phyloP scores from a whole-genome alignment of 441 rosid species.

The Manihot esculenta region DNA sequence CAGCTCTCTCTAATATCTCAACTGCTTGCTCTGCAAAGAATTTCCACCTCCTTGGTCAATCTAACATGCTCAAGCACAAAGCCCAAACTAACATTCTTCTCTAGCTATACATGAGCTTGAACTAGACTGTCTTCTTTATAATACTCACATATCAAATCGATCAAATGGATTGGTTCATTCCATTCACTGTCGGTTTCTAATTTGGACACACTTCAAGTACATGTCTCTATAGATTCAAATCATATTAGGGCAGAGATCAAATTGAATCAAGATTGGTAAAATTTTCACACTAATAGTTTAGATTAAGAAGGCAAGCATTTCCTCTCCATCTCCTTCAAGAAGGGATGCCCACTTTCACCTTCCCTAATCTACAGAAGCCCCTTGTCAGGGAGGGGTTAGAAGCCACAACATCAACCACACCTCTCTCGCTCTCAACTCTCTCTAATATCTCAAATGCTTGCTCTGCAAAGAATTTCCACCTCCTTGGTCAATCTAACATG shows the following conservation, averaged over 20 bases:
- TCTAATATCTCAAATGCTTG: constrained; percentile 65
- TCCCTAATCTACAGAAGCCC: constrained; percentile 63
- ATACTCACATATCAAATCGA: constrained; percentile 53
- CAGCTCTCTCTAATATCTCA: constrained; percentile 70
- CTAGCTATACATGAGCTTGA: constrained; percentile 68
- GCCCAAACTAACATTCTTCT: constrained; percentile 65
- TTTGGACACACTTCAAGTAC: too few relatives aligned
- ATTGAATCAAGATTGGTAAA: too few relatives aligned
- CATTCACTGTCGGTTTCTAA: too few relatives aligned
- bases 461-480: constrained; percentile 58
- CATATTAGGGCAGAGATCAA: too few relatives aligned
- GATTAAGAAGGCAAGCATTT: constrained; percentile 76
- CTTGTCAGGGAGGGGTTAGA: constrained; percentile 66
- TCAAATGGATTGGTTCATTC: too few relatives aligned
- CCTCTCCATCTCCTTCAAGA: constrained; percentile 75
- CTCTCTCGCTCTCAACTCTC: constrained; percentile 67
- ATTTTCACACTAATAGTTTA: too few relatives aligned
- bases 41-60: constrained; percentile 62
- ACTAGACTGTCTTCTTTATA: constrained; percentile 55
- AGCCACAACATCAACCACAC: constrained; percentile 61
- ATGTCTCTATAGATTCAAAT: too few relatives aligned
- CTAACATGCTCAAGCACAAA: constrained; percentile 65
- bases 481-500: constrained; percentile 67
- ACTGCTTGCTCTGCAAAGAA: constrained; percentile 64
- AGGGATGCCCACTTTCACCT: constrained; percentile 54